Conservation (phyloP, 495 filamentous ascomycete species). For the Neurospora tetraspora region DNA sequence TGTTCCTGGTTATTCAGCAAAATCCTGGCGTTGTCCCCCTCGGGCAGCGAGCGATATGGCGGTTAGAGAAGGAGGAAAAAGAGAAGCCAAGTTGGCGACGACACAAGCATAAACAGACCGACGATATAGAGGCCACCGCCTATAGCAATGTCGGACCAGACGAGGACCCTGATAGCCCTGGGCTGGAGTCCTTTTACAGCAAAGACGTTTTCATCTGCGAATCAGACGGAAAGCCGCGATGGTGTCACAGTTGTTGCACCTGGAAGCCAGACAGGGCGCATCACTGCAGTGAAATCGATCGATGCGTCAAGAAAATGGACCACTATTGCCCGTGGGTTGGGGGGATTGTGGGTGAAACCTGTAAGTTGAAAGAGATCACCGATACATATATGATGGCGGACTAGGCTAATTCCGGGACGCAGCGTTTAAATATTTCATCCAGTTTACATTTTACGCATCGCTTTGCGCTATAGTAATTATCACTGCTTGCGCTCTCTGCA, state of each 20-base stretch:
- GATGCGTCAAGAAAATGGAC: conserved; percentile 83
- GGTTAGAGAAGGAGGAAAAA: conserved; percentile 7
- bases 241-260: conserved; percentile 67
- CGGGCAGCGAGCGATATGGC: conserved; percentile 31
- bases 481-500: conserved; percentile 30
- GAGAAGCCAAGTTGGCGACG: conserved; percentile 15
- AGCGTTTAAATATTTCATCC: conserved; percentile 81
- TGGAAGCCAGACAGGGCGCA: conserved; percentile 82
- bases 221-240: conserved; percentile 65
- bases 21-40: conserved; percentile 63
- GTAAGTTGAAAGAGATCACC: conserved; percentile 18
- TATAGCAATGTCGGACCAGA: conserved; percentile 17
- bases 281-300: conserved; percentile 69
- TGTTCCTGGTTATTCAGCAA: conserved; percentile 50
- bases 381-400: neutral
- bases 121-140: neutral
- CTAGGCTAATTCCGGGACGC: conserved; percentile 5
- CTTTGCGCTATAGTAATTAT: conserved; percentile 58
- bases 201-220: conserved; percentile 78
- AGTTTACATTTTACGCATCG: conserved; percentile 64
- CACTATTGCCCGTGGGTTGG: conserved; percentile 96
- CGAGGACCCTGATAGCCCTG: conserved; percentile 33
- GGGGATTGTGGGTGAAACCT: conserved; percentile 72
- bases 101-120: conserved; percentile 5
- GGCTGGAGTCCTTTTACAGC: conserved; percentile 54